Evolutionary conservation across 768 basidiomycete species (phyloP).

Genomic region (Lactarius pseudohatsudake): DNA sequence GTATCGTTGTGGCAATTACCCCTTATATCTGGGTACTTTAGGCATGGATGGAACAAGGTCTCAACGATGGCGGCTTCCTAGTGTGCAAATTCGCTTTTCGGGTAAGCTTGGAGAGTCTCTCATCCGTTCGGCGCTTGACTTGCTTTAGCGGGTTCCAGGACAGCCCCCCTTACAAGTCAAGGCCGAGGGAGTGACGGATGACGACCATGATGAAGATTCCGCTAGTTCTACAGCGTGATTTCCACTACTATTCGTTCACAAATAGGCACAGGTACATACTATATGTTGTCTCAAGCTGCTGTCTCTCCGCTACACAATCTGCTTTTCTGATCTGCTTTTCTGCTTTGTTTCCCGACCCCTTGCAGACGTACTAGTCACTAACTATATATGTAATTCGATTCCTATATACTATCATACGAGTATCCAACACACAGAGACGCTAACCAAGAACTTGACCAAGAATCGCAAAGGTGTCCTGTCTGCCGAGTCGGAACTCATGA

Average conservation of each 20-base stretch:
- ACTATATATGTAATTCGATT: not conserved
- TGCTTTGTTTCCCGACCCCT: not conserved
- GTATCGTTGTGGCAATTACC: not conserved
- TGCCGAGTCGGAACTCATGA: not conserved
- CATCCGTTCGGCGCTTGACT: not conserved
- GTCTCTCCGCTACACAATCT: not conserved
- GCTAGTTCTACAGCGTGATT: not conserved
- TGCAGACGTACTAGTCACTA: not conserved
- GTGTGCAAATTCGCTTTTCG: constrained; percentile 89
- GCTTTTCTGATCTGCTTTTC: not conserved
- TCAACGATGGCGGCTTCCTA: constrained; percentile 64
- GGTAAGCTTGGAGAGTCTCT: constrained; percentile 41
- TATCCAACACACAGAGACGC: not conserved
- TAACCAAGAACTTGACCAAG: not conserved
- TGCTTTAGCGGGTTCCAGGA: constrained; percentile 50
- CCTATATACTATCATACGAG: not conserved
- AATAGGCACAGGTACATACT: not conserved
- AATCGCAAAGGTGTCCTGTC: not conserved
- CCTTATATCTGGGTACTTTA: constrained; percentile 33
- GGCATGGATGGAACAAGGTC: constrained; percentile 75
- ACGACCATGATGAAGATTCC: not conserved
- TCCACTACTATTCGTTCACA: not conserved
- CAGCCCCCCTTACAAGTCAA: constrained; percentile 44
- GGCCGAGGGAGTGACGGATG: not conserved
- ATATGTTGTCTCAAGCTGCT: not conserved